These are phyloP conservation scores for Singerocomus inundabilis DNA, from an alignment of 1,284 basidiomycete species.

Conservation along the genomic window DNA sequence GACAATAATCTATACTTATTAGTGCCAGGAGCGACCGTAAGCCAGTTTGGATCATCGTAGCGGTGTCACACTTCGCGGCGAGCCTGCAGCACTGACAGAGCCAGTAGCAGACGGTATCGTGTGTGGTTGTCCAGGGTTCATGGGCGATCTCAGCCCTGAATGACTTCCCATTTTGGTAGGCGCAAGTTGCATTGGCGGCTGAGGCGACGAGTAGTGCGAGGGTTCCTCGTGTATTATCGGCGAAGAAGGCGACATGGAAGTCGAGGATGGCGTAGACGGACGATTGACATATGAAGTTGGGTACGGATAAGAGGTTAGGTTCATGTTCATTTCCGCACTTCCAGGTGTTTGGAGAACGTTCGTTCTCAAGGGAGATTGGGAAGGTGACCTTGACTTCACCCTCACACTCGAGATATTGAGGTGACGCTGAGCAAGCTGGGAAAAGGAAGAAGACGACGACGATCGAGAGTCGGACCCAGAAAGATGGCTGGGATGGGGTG, in stretches of 20 bases:
- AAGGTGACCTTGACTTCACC: constrained; percentile 32
- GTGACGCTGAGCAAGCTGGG: constrained; percentile 27
- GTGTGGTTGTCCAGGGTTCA: constrained; percentile 15
- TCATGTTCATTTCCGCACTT: constrained; percentile 13
- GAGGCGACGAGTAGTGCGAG: constrained; percentile 17
- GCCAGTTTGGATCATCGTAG: constrained; percentile 22
- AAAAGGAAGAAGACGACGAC: constrained; percentile 19
- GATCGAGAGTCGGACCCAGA: constrained; percentile 20
- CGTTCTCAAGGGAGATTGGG: constrained; percentile 29
- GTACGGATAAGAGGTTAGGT: constrained; percentile 15
- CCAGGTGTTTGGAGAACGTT: constrained; percentile 16
- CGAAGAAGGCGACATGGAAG: constrained; percentile 24
- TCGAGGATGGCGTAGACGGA: constrained; percentile 17
- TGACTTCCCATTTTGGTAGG: constrained; percentile 24
- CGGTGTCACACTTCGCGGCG: constrained; percentile 25
- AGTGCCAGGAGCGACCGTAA: neutral
- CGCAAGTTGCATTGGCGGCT: constrained; percentile 11
- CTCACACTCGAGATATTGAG: constrained; percentile 13
- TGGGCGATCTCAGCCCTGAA: constrained; percentile 32
- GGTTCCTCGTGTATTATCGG: constrained; percentile 18
- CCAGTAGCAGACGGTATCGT: constrained; percentile 11
- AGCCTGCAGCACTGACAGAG: constrained; percentile 19
- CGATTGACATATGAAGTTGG: constrained; percentile 18
- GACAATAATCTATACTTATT: neutral
- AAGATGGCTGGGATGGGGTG: constrained; percentile 31